phyloP scores from a whole-genome alignment of 176 grass and related monocot species.

The Oropetium thomaeum region DNA sequence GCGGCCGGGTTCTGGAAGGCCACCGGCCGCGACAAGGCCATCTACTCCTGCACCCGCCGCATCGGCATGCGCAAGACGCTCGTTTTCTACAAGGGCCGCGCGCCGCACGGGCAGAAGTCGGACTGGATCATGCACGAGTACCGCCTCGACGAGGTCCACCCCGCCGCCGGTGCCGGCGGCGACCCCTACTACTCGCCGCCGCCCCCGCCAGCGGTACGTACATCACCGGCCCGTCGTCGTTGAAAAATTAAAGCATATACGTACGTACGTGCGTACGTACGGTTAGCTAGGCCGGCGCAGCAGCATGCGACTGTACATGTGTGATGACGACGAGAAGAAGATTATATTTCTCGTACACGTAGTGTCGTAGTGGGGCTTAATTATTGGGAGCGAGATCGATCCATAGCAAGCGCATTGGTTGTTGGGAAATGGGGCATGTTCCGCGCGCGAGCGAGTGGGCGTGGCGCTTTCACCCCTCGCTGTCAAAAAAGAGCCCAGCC shows the following conservation, averaged over 20 bases:
- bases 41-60: conserved; percentile 43
- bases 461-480: conserved; percentile 37
- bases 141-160: conserved; percentile 53
- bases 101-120: conserved; percentile 79
- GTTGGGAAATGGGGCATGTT: conserved; percentile 27
- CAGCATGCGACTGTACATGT: background rate
- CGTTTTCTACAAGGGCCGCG: conserved; percentile 87
- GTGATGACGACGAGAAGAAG: background rate
- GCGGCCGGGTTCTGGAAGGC: conserved; percentile 89
- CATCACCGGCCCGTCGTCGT: no score
- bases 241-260: no score
- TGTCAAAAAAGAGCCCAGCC: conserved; percentile 9
- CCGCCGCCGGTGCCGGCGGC: background rate
- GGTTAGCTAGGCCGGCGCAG: no score
- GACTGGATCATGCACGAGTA: conserved; percentile 99
- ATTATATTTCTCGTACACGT: background rate
- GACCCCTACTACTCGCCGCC: conserved; percentile 14
- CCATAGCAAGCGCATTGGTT: background rate
- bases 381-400: background rate
- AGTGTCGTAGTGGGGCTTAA: background rate
- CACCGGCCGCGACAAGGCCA: conserved; percentile 84
- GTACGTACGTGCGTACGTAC: no score
- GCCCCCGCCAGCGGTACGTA: conserved; percentile 42
- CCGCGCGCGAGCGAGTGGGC: conserved; percentile 35
- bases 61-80: conserved; percentile 96